phyloP scores from a whole-genome alignment of 75 land plant species.

The Isoetes taiwanensis region DNA sequence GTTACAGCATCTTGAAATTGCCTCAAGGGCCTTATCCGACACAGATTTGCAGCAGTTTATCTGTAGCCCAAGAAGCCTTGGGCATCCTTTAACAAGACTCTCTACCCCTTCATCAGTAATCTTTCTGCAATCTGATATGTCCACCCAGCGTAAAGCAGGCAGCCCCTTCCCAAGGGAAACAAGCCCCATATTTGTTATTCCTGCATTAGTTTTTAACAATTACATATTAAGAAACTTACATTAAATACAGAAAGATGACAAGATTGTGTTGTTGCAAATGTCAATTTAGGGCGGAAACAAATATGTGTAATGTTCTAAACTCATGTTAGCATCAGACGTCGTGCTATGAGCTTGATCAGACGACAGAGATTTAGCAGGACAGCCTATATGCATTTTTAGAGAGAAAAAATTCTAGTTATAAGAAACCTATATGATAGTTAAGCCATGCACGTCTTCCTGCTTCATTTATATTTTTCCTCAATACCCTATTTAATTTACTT shows the following conservation, averaged over 20 bases:
- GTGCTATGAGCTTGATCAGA: too few species aligned
- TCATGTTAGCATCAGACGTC: too few species aligned
- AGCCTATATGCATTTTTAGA: too few species aligned
- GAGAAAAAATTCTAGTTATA: too few species aligned
- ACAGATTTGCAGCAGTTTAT: slow-evolving; percentile 49
- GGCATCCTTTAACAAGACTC: slow-evolving; percentile 46
- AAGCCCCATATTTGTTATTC: slow-evolving; percentile 61
- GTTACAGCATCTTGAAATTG: slow-evolving; percentile 42
- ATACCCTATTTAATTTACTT: too few species aligned
- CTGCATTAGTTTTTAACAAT: slow-evolving; percentile 20
- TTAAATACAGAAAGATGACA: too few species aligned
- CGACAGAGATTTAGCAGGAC: too few species aligned
- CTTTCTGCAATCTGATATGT: slow-evolving; percentile 59
- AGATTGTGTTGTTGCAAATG: not conserved
- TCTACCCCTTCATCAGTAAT: slow-evolving; percentile 62
- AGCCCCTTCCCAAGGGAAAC: slow-evolving; percentile 43
- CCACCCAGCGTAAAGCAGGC: slow-evolving; percentile 42
- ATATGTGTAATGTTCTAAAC: too few species aligned
- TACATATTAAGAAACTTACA: not conserved
- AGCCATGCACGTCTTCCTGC: too few species aligned
- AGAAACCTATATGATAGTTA: too few species aligned
- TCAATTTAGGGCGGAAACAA: not conserved
- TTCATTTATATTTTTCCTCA: too few species aligned
- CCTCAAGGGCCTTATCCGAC: slow-evolving; percentile 37
- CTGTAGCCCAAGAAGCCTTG: slow-evolving; percentile 32